Conservation (phyloP, 768 basidiomycete species). For the Leccinum fibrillosum region DNA sequence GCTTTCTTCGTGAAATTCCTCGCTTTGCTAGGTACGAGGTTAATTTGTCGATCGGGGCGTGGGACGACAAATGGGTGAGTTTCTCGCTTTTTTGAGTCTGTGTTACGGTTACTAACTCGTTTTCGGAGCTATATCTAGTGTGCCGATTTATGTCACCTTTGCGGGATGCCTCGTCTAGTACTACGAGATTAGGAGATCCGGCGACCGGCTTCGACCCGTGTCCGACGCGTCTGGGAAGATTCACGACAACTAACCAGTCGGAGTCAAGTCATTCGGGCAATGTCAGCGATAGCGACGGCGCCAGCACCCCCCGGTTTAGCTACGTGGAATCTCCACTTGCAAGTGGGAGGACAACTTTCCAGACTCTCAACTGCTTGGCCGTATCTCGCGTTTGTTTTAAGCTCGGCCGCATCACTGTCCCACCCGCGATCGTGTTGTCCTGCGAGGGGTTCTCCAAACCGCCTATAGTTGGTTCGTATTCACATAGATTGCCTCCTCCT, state of each 20-base stretch:
- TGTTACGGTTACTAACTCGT: neutral
- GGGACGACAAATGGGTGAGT: slow-evolving; percentile 20
- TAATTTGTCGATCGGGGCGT: slow-evolving; percentile 12
- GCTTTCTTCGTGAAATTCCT: slow-evolving; percentile 18
- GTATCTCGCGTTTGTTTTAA: slow-evolving; percentile 68
- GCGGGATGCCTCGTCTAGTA: neutral
- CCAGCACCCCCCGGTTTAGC: neutral
- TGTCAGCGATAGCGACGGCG: neutral
- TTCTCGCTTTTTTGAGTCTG: too few relatives aligned
- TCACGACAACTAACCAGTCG: neutral
- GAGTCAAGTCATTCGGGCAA: neutral
- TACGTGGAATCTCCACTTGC: neutral
- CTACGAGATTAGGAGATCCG: neutral
- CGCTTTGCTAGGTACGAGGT: slow-evolving; percentile 14
- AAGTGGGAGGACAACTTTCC: slow-evolving; percentile 47
- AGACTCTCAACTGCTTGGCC: slow-evolving; percentile 43
- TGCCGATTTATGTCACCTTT: slow-evolving; percentile 11
- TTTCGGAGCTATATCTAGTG: slow-evolving; percentile 13
- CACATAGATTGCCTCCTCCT: slow-evolving; percentile 5
- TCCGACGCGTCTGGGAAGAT: neutral
- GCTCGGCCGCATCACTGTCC: slow-evolving; percentile 65
- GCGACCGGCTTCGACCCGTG: too few relatives aligned
- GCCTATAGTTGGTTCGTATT: slow-evolving; percentile 10
- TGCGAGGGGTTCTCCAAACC: slow-evolving; percentile 47
- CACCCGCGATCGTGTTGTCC: slow-evolving; percentile 58